Conservation (phyloP, 495 filamentous ascomycete species). For the Neurospora terricola region DNA sequence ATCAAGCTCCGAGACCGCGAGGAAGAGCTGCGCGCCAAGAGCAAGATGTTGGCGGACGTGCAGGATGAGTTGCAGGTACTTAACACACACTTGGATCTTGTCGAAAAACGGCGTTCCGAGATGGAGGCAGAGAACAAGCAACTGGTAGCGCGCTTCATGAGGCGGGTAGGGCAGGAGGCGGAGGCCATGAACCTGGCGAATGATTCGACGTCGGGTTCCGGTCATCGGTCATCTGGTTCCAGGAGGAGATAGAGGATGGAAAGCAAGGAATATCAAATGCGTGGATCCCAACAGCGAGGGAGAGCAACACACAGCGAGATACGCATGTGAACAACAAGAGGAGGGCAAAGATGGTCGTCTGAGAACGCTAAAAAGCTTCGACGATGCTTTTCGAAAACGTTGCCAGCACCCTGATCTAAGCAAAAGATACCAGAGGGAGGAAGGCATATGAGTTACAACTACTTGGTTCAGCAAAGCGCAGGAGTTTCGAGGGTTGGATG, state of each 20-base stretch:
- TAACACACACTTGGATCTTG: constrained; percentile 80
- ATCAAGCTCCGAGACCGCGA: constrained; percentile 66
- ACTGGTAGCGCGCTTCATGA: constrained; percentile 85
- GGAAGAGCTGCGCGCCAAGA: constrained; percentile 76
- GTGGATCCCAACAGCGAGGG: not conserved
- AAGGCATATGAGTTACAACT: no score
- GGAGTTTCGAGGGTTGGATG: not conserved
- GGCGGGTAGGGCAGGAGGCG: constrained; percentile 71
- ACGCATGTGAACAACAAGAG: not conserved
- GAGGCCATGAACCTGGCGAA: constrained; percentile 71
- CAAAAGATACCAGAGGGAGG: no score
- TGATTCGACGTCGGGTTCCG: constrained; percentile 11
- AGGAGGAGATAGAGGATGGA: not conserved
- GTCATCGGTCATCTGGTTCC: not conserved
- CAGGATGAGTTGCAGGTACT: constrained; percentile 84
- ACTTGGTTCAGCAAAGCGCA: not conserved
- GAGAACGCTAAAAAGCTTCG: not conserved
- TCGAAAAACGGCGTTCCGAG: constrained; percentile 57
- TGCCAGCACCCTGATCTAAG: not conserved
- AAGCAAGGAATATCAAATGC: not conserved
- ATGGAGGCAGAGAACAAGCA: constrained; percentile 79
- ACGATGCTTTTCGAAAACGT: not conserved
- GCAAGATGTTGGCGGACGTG: constrained; percentile 71
- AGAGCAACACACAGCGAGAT: not conserved
- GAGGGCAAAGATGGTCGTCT: not conserved